Base-by-base conservation (phyloP, 1,284 basidiomycete species). In the Ustilago sp. region DNA sequence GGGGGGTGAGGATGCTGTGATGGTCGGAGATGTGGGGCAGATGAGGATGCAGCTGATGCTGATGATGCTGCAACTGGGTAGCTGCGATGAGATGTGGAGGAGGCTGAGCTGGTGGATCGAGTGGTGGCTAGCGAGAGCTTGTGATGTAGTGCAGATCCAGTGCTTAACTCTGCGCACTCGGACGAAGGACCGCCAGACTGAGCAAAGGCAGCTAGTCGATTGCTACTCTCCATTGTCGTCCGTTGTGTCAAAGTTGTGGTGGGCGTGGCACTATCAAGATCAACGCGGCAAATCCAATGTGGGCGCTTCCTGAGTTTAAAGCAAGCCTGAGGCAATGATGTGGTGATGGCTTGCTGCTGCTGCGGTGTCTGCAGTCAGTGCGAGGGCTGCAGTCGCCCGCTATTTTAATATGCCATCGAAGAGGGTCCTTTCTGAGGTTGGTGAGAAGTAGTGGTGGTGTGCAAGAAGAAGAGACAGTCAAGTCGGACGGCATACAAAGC, bases 51-150 rank as follows among this genome's bases (percentile, higher is more conserved):
- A 38, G 53, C 60, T 28, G 60, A 28, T n/a, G 60, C 34, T 32
- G 28, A 28, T 54, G 41, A 31, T 41, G 39, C 15, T 17, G 43
- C 47, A 3, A 36, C 28, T 32, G 66, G 51, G 17, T 48, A 55
- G 60, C 50, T 68, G 5, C 36, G 60, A 32, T 65, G 52, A 32
- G 59, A 63, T 12, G 63, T 61, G n/a, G 68, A 59, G 9, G 67
- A 66, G 4, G 66, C 41, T 1, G 71, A 67, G 57, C 54, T 67
- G 36, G 54, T 59, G 2, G 71, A 69, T 23, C 55, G 59, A 5
- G 68, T 57, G 2, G 72, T 74, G 2, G 59, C 63, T 2, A 63
- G 34, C 5, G 72, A 74, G 13, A 39, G 32, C 31, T 63, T 69
- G 53, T 69, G 72, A 17, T 74, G 72, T 39, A 73, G 34, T 28